phyloP scores from a whole-genome alignment of 768 basidiomycete genomes.

The Leccinum longicurvipes region DNA sequence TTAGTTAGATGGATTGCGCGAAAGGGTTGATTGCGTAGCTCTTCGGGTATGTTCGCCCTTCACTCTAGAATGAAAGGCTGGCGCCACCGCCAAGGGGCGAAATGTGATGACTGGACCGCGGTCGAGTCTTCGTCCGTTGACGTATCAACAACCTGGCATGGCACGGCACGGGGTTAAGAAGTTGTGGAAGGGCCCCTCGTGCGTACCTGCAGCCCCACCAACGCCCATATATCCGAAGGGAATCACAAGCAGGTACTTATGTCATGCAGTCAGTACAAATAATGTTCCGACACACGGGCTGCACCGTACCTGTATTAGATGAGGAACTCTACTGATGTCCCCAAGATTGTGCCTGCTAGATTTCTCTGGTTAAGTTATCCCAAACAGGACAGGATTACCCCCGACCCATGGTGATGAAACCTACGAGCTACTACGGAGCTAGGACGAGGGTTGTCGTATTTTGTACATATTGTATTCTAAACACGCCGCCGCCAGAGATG shows the following conservation, averaged over 20 bases:
- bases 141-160: neutral
- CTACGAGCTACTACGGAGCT: neutral
- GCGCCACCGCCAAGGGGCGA: neutral
- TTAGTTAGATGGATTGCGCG: conserved; percentile 10
- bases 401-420: neutral
- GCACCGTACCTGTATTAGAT: conserved; percentile 9
- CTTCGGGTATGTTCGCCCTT: conserved; percentile 4
- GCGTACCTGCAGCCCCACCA: neutral
- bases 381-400: neutral
- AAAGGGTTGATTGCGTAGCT: conserved; percentile 13
- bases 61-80: neutral
- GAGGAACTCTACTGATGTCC: conserved; percentile 1
- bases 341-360: conserved; percentile 14
- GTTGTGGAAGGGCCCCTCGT: neutral
- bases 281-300: conserved; percentile 6
- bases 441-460: neutral
- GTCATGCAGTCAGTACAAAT: conserved; percentile 4
- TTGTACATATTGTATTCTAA: neutral
- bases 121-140: neutral
- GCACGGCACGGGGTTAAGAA: neutral
- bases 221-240: neutral
- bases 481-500: neutral
- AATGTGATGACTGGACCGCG: conserved; percentile 1
- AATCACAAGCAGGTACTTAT: neutral
- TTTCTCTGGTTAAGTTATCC: conserved; percentile 1